Conservation (phyloP, 2,329 filamentous ascomycete species). For the Seiridium cupressi region DNA sequence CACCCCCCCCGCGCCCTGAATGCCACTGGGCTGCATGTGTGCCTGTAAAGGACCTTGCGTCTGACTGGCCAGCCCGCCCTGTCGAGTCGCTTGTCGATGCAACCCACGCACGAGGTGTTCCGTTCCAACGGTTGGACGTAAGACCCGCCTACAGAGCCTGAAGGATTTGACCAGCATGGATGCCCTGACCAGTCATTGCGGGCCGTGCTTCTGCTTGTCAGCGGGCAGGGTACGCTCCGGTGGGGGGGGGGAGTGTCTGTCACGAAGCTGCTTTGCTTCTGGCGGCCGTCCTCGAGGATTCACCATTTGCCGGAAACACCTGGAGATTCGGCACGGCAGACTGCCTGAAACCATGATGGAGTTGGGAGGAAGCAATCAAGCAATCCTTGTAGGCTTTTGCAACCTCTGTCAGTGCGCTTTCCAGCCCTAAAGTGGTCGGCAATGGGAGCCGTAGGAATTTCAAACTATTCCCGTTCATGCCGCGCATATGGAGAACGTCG, state of each 20-base stretch:
- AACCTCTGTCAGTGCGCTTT: background rate
- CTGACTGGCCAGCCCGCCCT: background rate
- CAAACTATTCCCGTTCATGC: background rate
- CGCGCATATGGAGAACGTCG: background rate
- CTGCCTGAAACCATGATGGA: background rate
- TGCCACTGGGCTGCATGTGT: background rate
- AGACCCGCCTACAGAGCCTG: conserved; percentile 7
- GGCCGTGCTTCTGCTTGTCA: conserved; percentile 4
- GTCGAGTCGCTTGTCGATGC: background rate
- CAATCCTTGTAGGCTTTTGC: background rate
- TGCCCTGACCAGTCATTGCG: background rate
- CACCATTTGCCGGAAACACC: background rate
- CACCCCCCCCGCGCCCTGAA: background rate
- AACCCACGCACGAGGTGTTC: conserved; percentile 6
- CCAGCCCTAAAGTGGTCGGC: background rate
- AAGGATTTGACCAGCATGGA: conserved; percentile 8
- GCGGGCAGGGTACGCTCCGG: background rate
- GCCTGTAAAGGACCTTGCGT: conserved; percentile 1
- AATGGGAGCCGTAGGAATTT: background rate
- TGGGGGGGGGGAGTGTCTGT: background rate
- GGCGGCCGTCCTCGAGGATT: background rate
- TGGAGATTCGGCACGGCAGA: background rate
- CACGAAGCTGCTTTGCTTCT: background rate
- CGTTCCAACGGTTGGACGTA: conserved; percentile 8
- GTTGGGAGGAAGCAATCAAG: background rate